Conservation (phyloP, 2,329 filamentous ascomycete genomes). For the Cadophora luteo-olivacea region DNA sequence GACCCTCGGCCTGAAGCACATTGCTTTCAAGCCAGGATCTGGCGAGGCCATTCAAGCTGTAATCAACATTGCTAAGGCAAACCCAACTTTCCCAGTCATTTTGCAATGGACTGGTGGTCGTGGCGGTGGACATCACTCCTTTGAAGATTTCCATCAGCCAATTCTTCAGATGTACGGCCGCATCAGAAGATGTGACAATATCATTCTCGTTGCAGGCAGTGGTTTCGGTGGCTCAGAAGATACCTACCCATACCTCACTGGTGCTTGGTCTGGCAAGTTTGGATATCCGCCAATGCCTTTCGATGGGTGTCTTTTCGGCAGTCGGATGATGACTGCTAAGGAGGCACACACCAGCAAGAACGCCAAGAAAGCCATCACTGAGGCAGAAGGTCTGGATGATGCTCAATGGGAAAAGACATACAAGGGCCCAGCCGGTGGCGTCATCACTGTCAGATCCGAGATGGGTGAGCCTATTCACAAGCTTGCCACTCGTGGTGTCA, state of each 20-base stretch:
- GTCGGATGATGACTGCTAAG: constrained; percentile 93
- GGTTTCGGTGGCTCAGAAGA: constrained; percentile 91
- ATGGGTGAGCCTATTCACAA: constrained; percentile 99
- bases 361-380: constrained; percentile 89
- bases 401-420: constrained; percentile 91
- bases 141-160: constrained; percentile 93
- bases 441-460: constrained; percentile 96
- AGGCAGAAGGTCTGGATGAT: constrained; percentile 83
- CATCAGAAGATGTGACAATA: constrained; percentile 84
- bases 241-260: constrained; percentile 91
- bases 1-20: constrained; percentile 91
- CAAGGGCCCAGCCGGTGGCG: constrained; percentile 86
- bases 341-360: constrained; percentile 87
- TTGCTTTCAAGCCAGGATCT: constrained; percentile 92
- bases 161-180: constrained; percentile 90
- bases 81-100: constrained; percentile 90
- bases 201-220: constrained; percentile 88
- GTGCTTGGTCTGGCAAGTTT: constrained; percentile 84
- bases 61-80: constrained; percentile 93
- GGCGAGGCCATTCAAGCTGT: constrained; percentile 86
- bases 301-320: constrained; percentile 89
- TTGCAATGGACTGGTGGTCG: constrained; percentile 95
- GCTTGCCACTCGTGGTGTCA: constrained; percentile 92
- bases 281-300: constrained; percentile 94
- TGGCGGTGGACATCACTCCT: constrained; percentile 93